A percentile compares a stretch with the other conserved stretches of the same genome.
phyloP scores from a whole-genome alignment of 2,329 filamentous ascomycete genomes.

The Pseudocercospora crystallina region DNA sequence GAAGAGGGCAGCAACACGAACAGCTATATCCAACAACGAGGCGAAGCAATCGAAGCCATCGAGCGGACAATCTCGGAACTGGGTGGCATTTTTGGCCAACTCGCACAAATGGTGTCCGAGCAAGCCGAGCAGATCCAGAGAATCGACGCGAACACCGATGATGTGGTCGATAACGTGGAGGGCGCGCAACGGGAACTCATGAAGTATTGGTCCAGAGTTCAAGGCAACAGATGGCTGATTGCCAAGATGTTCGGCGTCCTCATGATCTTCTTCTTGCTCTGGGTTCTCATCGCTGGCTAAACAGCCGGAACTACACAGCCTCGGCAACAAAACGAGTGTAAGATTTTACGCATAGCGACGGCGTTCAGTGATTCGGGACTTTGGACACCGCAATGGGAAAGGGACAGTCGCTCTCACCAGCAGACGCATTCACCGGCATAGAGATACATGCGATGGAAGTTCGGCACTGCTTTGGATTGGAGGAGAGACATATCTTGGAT shows the following conservation, averaged over 20 bases:
- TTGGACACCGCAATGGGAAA: no score
- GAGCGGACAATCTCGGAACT: slow-evolving; percentile 93
- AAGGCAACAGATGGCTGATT: slow-evolving; percentile 92
- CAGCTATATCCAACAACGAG: slow-evolving; percentile 86
- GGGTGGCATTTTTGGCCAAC: slow-evolving; percentile 87
- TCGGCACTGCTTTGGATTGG: no score
- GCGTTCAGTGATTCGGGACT: no score
- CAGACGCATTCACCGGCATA: no score
- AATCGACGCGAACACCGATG: slow-evolving; percentile 95
- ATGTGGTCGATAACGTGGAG: slow-evolving; percentile 97
- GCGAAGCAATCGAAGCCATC: slow-evolving; percentile 94
- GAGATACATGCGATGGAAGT: no score
- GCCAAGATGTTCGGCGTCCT: slow-evolving; percentile 82
- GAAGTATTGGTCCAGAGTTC: slow-evolving; percentile 95
- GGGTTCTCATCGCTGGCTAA: slow-evolving; percentile 38
- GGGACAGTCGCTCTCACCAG: no score
- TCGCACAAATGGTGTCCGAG: slow-evolving; percentile 95
- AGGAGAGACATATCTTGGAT: no score
- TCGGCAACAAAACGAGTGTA: no score
- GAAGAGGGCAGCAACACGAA: slow-evolving; percentile 86
- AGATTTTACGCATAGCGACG: no score
- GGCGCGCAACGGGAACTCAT: slow-evolving; percentile 91
- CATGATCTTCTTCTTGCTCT: slow-evolving; percentile 68
- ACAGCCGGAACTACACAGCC: no score
- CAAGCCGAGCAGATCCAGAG: slow-evolving; percentile 97